These are phyloP conservation scores for Escallonia rubra DNA, from an alignment of 129 eudicot genomes.

Conservation along the genomic window DNA sequence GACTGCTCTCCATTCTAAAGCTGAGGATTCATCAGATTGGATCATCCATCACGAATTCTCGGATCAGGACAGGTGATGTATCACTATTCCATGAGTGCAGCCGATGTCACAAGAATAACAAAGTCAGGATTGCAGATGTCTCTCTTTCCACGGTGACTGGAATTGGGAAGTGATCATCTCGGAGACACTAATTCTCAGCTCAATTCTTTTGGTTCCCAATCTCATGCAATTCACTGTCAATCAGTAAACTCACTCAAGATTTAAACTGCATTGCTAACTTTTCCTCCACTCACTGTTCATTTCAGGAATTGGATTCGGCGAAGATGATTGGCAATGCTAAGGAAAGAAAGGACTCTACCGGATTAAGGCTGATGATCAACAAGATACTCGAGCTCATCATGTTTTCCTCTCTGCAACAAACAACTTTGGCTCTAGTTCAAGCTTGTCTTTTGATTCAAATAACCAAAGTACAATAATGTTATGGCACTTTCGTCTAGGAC, in stretches of 20 bases:
- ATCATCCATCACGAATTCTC: background rate
- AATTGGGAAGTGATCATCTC: background rate
- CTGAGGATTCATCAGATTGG: background rate
- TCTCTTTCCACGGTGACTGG: background rate
- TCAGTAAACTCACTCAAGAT: background rate
- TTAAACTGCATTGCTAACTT: background rate
- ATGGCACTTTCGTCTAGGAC: background rate
- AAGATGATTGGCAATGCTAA: background rate
- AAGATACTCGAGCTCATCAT: background rate
- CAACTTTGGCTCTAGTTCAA: background rate
- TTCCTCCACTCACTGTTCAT: background rate
- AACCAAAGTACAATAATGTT: background rate
- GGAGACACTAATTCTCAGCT: background rate
- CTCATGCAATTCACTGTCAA: background rate
- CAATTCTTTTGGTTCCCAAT: background rate
- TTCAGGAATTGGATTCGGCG: background rate
- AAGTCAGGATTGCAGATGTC: background rate
- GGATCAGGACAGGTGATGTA: background rate
- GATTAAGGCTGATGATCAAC: background rate
- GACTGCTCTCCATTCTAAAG: background rate
- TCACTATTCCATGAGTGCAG: background rate
- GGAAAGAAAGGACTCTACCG: background rate
- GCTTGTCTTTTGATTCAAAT: background rate
- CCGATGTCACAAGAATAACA: background rate
- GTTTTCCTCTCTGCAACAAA: too few species aligned